A percentile compares a stretch with the other conserved stretches of the same genome.
These are phyloP conservation scores for Yarrowia alimentaria DNA, from an alignment of 805 yeast species.

Conservation along the genomic window DNA sequence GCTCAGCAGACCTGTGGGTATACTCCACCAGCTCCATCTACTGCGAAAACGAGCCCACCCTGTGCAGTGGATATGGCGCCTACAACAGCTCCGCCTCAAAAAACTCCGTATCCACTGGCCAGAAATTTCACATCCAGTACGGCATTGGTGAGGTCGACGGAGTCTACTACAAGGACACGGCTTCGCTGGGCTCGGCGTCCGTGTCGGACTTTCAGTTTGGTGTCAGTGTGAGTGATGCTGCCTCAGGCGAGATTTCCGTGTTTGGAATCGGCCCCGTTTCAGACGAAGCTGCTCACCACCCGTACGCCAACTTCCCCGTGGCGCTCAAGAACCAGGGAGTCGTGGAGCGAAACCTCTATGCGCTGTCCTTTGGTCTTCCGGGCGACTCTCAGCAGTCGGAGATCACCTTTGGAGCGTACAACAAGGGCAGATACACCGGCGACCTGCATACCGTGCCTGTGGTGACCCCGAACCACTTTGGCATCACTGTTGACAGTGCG, in stretches of 20 bases:
- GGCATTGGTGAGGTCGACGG: background rate
- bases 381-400: background rate
- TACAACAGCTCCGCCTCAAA: background rate
- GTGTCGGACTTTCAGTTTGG: constrained; percentile 10
- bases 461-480: constrained; percentile 27
- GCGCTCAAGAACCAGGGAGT: background rate
- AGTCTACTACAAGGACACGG: background rate
- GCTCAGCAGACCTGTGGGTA: constrained; percentile 7
- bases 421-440: constrained; percentile 49
- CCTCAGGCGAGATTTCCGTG: background rate
- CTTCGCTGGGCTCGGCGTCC: background rate
- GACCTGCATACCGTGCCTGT: constrained; percentile 34
- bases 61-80: background rate
- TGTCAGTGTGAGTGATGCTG: background rate
- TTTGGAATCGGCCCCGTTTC: constrained; percentile 3
- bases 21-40: background rate
- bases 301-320: constrained; percentile 6
- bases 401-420: constrained; percentile 51
- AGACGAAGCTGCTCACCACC: background rate
- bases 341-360: constrained; percentile 1
- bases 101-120: background rate
- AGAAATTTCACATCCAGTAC: background rate
- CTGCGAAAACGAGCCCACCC: background rate
- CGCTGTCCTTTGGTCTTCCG: background rate
- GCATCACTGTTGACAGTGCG: constrained; percentile 4